phyloP scores from a whole-genome alignment of 2,329 filamentous ascomycete genomes.

The Didymella exigua region DNA sequence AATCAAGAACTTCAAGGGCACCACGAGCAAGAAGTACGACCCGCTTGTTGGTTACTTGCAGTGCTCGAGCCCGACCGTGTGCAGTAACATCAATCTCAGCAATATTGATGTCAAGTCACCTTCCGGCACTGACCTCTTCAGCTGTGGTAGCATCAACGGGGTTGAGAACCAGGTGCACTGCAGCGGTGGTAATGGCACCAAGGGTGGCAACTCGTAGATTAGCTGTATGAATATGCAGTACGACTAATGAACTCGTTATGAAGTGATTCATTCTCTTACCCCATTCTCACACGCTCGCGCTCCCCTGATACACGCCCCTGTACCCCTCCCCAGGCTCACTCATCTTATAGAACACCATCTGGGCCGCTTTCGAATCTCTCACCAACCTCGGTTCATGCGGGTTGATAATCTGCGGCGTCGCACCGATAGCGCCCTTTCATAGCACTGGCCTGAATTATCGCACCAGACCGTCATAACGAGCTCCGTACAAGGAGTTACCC shows the following conservation, averaged over 20 bases:
- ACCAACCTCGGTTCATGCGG: slow-evolving; percentile 44
- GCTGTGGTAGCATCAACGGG: slow-evolving; percentile 51
- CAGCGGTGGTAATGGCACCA: slow-evolving; percentile 22
- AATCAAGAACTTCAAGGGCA: slow-evolving; percentile 63
- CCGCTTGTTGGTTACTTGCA: slow-evolving; percentile 53
- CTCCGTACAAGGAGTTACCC: slow-evolving; percentile 47
- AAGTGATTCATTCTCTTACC: too few relatives aligned
- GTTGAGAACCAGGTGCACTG: slow-evolving; percentile 42
- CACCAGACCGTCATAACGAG: slow-evolving; percentile 52
- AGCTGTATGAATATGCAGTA: neutral
- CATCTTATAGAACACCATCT: slow-evolving; percentile 51
- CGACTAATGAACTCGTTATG: neutral
- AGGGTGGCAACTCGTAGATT: slow-evolving; percentile 30
- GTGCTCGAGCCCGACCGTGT: slow-evolving; percentile 54
- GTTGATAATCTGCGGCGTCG: slow-evolving; percentile 48
- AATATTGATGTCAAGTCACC: slow-evolving; percentile 56
- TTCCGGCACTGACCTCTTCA: slow-evolving; percentile 51
- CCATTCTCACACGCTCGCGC: neutral
- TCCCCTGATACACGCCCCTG: slow-evolving; percentile 40
- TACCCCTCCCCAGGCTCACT: slow-evolving; percentile 47
- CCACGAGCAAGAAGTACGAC: slow-evolving; percentile 54
- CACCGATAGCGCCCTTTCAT: slow-evolving; percentile 52
- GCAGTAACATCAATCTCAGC: slow-evolving; percentile 55
- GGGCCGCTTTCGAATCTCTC: slow-evolving; percentile 47
- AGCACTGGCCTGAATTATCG: slow-evolving; percentile 44